These are phyloP conservation scores for Iris macrosiphon DNA, from an alignment of 106 monocot species.

Conservation along the genomic window DNA sequence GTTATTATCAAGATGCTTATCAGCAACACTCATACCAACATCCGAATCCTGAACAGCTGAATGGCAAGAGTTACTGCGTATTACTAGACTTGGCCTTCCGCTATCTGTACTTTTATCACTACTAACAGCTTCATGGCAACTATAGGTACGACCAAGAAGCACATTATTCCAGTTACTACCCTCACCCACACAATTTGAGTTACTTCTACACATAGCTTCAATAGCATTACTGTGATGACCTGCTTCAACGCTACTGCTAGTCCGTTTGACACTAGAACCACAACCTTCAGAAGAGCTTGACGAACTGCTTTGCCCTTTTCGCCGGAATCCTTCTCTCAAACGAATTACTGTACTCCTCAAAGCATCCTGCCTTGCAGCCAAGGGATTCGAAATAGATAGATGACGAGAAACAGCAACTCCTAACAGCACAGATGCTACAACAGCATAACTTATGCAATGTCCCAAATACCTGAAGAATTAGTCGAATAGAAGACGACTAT, in stretches of 20 bases:
- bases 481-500: background rate
- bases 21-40: conserved; percentile 21
- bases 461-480: conserved; percentile 71
- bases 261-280: conserved; percentile 91
- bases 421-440: conserved; percentile 87
- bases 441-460: conserved; percentile 93
- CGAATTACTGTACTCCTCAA: conserved; percentile 88
- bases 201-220: conserved; percentile 63
- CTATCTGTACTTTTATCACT: conserved; percentile 72
- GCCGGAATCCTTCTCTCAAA: conserved; percentile 81
- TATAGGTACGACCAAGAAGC: conserved; percentile 59
- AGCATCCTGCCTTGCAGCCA: conserved; percentile 88
- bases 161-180: conserved; percentile 51
- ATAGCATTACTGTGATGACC: conserved; percentile 61
- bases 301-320: conserved; percentile 75
- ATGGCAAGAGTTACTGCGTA: conserved; percentile 84
- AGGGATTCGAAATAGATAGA: conserved; percentile 64
- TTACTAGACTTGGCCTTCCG: conserved; percentile 57
- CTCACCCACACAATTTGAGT: conserved; percentile 49
- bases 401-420: conserved; percentile 75
- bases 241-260: conserved; percentile 86
- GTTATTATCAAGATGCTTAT: conserved; percentile 37
- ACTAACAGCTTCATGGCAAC: conserved; percentile 73
- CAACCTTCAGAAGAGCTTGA: conserved; percentile 96
- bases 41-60: conserved; percentile 77